A percentile compares a stretch with the other conserved stretches of the same genome.
Conservation (phyloP, 129 eudicot genomes). For the Helichrysum umbraculigerum region DNA sequence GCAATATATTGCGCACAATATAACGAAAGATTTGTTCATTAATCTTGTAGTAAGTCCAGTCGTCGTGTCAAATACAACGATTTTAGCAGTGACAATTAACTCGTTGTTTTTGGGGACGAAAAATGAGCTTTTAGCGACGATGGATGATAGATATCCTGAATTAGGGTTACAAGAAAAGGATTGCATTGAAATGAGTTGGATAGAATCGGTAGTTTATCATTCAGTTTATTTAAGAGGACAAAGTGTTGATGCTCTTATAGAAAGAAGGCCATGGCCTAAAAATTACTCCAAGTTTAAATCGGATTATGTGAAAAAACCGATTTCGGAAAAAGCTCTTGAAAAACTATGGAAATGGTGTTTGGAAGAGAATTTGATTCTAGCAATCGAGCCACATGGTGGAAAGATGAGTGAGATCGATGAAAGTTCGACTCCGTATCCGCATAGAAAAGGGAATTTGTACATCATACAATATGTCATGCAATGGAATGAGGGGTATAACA, state of each 20-base stretch:
- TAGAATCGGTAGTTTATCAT: conserved; percentile 12
- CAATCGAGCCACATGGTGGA: conserved; percentile 10
- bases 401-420: conserved; percentile 4
- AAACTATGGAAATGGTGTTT: conserved; percentile 1
- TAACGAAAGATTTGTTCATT: neutral
- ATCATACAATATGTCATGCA: conserved; percentile 2
- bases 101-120: neutral
- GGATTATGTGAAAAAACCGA: conserved; percentile 2
- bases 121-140: neutral
- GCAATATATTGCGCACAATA: neutral
- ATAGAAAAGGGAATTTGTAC: conserved; percentile 13
- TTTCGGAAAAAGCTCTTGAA: neutral
- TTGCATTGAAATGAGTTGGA: conserved; percentile 15
- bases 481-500: neutral
- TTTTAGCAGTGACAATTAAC: neutral
- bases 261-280: conserved; percentile 11
- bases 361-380: conserved; percentile 1
- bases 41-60: conserved; percentile 4
- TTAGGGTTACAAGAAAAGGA: conserved; percentile 9
- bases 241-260: conserved; percentile 1
- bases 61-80: neutral
- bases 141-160: neutral
- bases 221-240: conserved; percentile 8
- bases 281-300: conserved; percentile 7
- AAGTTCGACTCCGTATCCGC: neutral